Percentiles rank a stretch among this genome's conserved stretches.
Evolutionary conservation across 1,139 yeast species (phyloP).

Genomic region (Yamadazyma oceani): DNA sequence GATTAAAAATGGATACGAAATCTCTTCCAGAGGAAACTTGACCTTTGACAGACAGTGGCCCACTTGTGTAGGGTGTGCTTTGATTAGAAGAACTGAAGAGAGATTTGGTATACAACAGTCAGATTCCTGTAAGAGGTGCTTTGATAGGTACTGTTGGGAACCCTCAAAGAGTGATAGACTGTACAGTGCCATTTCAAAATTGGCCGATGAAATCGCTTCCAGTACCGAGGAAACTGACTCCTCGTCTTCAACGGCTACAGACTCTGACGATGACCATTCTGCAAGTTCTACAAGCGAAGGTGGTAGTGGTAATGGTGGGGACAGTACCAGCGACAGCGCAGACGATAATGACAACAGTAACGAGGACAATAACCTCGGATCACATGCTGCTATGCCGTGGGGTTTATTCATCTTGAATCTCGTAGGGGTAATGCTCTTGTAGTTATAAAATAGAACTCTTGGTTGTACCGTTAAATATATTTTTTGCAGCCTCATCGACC

Average conservation of each 20-base stretch:
- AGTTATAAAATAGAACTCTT: background rate
- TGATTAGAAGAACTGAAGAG: slow-evolving; percentile 45
- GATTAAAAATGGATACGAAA: slow-evolving; percentile 43
- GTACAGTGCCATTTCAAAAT: slow-evolving; percentile 5
- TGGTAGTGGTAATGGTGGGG: background rate
- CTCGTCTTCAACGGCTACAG: background rate
- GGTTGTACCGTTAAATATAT: background rate
- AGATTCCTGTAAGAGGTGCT: slow-evolving; percentile 41
- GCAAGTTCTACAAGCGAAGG: background rate
- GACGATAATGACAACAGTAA: too few relatives aligned
- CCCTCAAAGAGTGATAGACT: slow-evolving; percentile 21
- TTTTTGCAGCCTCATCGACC: too few relatives aligned
- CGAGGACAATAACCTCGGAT: too few relatives aligned
- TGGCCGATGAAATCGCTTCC: slow-evolving; percentile 8
- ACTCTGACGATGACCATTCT: slow-evolving; percentile 1
- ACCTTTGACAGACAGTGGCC: slow-evolving; percentile 41
- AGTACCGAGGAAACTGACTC: background rate
- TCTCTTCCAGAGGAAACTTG: slow-evolving; percentile 32
- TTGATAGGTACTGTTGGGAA: slow-evolving; percentile 40
- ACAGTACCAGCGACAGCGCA: too few relatives aligned
- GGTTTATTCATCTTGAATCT: too few relatives aligned
- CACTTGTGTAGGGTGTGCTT: slow-evolving; percentile 48
- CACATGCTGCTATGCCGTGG: too few relatives aligned
- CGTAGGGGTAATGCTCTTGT: too few relatives aligned
- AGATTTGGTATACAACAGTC: slow-evolving; percentile 37